These are phyloP conservation scores for Termitomyces sp. DNA, from an alignment of 768 basidiomycete genomes.

Conservation along the genomic window DNA sequence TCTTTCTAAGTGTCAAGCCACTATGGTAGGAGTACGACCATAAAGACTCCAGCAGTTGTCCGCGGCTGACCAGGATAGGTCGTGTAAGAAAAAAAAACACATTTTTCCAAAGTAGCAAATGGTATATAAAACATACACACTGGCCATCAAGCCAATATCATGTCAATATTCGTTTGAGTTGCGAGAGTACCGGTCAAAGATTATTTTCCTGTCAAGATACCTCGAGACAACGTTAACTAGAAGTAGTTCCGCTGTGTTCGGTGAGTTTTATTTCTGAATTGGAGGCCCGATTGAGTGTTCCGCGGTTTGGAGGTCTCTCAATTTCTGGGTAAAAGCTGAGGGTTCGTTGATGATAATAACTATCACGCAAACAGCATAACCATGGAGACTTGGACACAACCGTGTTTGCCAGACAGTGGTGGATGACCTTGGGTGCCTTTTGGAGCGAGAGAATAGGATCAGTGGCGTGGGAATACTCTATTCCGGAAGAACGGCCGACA, in stretches of 20 bases:
- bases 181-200: not conserved
- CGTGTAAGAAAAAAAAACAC: no score
- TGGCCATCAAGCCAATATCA: not conserved
- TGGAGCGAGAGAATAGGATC: not conserved
- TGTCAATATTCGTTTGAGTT: not conserved
- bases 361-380: no score
- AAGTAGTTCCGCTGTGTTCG: not conserved
- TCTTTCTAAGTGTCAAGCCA: no score
- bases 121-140: not conserved
- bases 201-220: no score
- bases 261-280: no score
- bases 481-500: not conserved
- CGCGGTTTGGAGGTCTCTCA: not conserved
- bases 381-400: not conserved
- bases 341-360: not conserved
- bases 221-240: not conserved
- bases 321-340: not conserved
- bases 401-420: not conserved
- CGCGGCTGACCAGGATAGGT: no score
- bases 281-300: not conserved
- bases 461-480: slow-evolving; percentile 6
- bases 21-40: no score
- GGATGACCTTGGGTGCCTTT: no score
- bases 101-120: not conserved
- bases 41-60: no score